Evolutionary conservation across 2,329 filamentous ascomycete species (phyloP).

Genomic region (Fusarium udum): DNA sequence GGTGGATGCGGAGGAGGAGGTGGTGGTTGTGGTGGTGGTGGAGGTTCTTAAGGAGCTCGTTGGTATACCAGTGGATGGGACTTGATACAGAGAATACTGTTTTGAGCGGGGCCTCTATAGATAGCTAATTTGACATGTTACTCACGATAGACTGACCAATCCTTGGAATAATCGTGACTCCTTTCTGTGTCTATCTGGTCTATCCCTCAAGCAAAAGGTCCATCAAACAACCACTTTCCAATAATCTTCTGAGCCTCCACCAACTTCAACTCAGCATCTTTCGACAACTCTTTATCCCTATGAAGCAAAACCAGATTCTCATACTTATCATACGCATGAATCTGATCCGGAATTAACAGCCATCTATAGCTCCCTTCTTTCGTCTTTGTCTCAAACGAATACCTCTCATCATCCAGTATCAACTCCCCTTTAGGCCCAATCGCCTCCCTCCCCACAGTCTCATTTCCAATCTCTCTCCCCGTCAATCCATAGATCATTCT

Average conservation of each 20-base stretch:
- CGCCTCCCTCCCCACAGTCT: not conserved
- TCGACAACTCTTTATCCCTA: not conserved
- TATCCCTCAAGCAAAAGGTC: conserved; percentile 43
- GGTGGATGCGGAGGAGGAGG: not conserved
- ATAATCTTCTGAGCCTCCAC: conserved; percentile 15
- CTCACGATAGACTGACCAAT: fast-evolving
- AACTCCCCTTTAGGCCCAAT: not conserved
- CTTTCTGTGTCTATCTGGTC: not conserved
- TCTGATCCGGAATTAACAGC: conserved; percentile 24
- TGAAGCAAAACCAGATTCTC: not conserved
- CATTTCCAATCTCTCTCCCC: not conserved
- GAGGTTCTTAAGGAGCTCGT: not conserved
- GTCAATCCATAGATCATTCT: conserved; percentile 15
- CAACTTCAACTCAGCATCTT: conserved; percentile 14
- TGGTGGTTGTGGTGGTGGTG: not conserved
- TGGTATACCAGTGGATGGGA: not conserved
- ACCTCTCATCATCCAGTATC: conserved; percentile 21
- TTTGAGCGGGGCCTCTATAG: too few species aligned
- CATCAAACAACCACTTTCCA: conserved; percentile 19
- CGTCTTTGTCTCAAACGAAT: conserved; percentile 1
- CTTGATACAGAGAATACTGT: not conserved
- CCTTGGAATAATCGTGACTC: not conserved
- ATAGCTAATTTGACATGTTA: not conserved
- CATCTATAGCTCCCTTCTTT: conserved; percentile 5
- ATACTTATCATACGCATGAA: conserved; percentile 23